These are phyloP conservation scores for Mortierella hygrophila DNA, from an alignment of 192 early-diverging fungal species.

Conservation along the genomic window DNA sequence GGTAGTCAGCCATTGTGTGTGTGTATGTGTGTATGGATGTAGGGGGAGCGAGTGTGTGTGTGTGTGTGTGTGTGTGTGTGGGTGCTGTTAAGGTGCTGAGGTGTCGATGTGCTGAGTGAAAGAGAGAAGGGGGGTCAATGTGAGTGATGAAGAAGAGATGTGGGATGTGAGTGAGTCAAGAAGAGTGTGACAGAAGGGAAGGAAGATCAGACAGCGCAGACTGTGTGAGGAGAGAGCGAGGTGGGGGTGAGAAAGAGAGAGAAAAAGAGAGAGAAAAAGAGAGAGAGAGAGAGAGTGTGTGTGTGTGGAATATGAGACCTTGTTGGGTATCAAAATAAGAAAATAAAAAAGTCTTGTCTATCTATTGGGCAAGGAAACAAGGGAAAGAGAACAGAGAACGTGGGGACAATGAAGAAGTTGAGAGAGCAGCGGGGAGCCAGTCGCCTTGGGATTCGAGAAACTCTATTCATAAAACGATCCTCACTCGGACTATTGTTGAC, in stretches of 20 bases:
- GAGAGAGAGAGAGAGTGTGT: too few species aligned
- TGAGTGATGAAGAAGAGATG: background rate
- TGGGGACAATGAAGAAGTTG: background rate
- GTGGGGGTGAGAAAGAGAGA: too few species aligned
- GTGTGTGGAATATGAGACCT: too few species aligned
- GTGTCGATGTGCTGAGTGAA: background rate
- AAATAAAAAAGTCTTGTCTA: too few species aligned
- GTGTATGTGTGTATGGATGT: background rate
- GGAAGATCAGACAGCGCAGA: too few species aligned
- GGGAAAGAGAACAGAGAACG: background rate
- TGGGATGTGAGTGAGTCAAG: background rate
- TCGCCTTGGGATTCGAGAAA: background rate
- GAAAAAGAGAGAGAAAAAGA: too few species aligned
- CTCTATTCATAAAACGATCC: background rate
- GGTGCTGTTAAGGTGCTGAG: background rate
- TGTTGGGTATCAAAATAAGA: too few species aligned
- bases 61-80: background rate
- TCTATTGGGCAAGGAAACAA: too few species aligned
- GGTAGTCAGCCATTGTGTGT: constrained; percentile 32
- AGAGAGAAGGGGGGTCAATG: background rate
- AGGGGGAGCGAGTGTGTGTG: background rate
- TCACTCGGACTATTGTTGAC: background rate
- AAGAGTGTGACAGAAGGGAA: too few species aligned
- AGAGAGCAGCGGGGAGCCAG: background rate
- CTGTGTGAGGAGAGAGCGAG: too few species aligned